Evolutionary conservation across 208 protist species (phyloP).

Genomic region (Crithidia brevicula): DNA sequence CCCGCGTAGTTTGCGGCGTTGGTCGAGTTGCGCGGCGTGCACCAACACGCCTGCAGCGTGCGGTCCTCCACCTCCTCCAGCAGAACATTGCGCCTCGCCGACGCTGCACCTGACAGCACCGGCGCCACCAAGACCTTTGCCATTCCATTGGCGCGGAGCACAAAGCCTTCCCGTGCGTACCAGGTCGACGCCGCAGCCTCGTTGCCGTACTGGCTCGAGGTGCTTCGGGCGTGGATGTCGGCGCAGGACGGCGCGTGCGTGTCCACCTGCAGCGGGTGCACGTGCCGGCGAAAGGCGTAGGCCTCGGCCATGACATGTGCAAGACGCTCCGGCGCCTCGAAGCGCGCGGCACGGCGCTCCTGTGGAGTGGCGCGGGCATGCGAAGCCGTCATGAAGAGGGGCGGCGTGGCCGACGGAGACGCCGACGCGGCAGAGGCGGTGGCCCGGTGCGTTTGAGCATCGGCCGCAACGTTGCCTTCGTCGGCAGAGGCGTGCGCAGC

Average conservation of each 20-base stretch:
- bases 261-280: conserved; percentile 20
- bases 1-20: conserved; percentile 50
- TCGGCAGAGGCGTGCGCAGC: no score
- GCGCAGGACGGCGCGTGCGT: conserved; percentile 24
- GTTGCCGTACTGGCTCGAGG: neutral
- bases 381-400: neutral
- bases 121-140: conserved; percentile 27
- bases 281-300: conserved; percentile 25
- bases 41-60: conserved; percentile 78
- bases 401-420: neutral
- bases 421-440: neutral
- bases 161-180: conserved; percentile 27
- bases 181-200: conserved; percentile 4
- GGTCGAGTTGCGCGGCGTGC: conserved; percentile 59
- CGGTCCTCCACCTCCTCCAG: conserved; percentile 29
- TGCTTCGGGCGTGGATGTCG: conserved; percentile 20
- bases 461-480: no score
- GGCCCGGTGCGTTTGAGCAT: no score
- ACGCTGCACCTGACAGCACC: conserved; percentile 5
- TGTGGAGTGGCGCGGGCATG: conserved; percentile 7
- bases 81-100: conserved; percentile 10
- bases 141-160: conserved; percentile 27
- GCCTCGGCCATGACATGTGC: conserved; percentile 35
- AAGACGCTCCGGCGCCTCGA: conserved; percentile 29
- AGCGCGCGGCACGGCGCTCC: conserved; percentile 25